phyloP scores from a whole-genome alignment of 192 early-diverging fungal genomes.

The Coemansia sp. region DNA sequence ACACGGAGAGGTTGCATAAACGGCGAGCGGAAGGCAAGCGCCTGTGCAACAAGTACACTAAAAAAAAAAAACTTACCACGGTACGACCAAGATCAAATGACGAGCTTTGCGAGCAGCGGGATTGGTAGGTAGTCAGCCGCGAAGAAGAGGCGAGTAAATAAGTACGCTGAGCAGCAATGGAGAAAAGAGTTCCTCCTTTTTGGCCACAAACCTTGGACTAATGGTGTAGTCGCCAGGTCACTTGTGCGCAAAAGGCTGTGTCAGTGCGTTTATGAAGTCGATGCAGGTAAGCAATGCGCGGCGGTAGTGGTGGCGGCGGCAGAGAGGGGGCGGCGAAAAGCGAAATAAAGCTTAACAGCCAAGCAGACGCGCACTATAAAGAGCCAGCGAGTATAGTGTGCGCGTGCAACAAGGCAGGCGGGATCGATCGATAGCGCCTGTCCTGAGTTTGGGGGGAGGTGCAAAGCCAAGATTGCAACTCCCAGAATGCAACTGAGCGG shows the following conservation, averaged over 20 bases:
- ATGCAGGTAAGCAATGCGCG: conserved; percentile 6
- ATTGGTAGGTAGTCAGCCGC: conserved; percentile 8
- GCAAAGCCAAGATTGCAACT: not conserved
- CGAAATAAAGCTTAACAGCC: conserved; percentile 5
- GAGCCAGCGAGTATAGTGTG: conserved; percentile 46
- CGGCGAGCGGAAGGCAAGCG: not conserved
- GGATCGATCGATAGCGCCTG: conserved; percentile 8
- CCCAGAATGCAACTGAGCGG: not conserved
- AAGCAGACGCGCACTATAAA: conserved; percentile 29
- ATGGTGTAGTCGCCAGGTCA: not conserved
- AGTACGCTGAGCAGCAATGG: not conserved
- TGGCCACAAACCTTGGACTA: not conserved
- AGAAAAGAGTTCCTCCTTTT: conserved; percentile 5
- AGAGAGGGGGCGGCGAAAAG: not conserved
- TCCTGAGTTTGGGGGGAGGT: not conserved
- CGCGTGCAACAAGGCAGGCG: not conserved
- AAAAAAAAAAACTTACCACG: not conserved
- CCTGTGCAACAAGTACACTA: conserved; percentile 1
- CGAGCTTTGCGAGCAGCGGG: not conserved
- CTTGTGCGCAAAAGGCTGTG: not conserved
- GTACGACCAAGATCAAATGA: conserved; percentile 1
- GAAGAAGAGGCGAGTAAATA: not conserved
- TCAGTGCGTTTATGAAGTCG: not conserved
- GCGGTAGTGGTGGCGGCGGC: not conserved
- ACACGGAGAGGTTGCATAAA: not conserved